Evolutionary conservation across 2,329 filamentous ascomycete species (phyloP), one percentile per base, ranked within the genome.

Genomic region (Hirsutella rhossiliensis): DNA sequence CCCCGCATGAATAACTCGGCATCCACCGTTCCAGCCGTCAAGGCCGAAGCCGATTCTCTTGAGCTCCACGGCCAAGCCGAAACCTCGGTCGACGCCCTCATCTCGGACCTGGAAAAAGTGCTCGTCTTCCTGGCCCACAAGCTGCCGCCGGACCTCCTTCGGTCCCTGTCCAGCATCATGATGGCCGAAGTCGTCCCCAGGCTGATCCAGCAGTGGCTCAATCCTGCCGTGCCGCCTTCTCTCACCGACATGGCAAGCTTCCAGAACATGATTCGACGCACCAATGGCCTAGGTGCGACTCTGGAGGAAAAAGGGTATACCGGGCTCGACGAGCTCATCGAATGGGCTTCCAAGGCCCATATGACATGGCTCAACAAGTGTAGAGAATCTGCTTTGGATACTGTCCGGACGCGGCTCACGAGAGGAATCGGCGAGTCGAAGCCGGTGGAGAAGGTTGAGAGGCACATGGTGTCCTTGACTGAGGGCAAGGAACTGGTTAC

Each of bases 341-440:
- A 86, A 20, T 98, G 92, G 90, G 80, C 87, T 0, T 76, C 81
- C 36, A 80, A 82, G 48, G 84, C 87, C 1, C 85, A 88, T 0
- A 78, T 79, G 45, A 80, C 87, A 23, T 98, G 92, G 92, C 73
- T 97, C 13, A 77, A 77, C 2, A 90, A 87, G 58, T 83, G 88
- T 51, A 80, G 85, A 54, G 88, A 94, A 55, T 79, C 75, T 30
- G 81, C 87, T 0, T 72, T 98, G 20, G 82, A 89, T 48, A 73
- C 76, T 30, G 79, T 94, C 12, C 78, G 92, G 20, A 74, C 65
- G 18, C 75, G 82, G 39, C 71, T 96, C 3, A 72, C 79, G 4
- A 66, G 68, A 42, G 85, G 83, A 1, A 73, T 90, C 34, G 80
- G 81, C 9, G 63, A 71, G 23, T 73, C 81, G 13, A 83, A 78